Conservation (phyloP, 805 yeast species). For the Millerozyma acaciae region DNA sequence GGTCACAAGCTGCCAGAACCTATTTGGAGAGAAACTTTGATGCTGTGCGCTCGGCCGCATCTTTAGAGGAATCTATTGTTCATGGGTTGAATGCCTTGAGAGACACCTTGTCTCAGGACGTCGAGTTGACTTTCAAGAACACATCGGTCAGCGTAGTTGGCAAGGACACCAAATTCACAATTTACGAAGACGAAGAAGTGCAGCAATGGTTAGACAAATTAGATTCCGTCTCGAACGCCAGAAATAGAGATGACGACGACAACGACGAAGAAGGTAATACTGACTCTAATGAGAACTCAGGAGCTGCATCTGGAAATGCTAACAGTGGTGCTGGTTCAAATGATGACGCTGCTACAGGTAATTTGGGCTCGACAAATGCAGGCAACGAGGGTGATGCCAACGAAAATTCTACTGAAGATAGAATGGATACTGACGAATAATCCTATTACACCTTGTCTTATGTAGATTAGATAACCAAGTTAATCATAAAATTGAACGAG, state of each 20-base stretch:
- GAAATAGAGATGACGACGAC: conserved; percentile 42
- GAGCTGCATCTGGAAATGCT: conserved; percentile 12
- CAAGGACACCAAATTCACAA: conserved; percentile 63
- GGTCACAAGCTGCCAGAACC: conserved; percentile 98
- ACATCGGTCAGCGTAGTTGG: conserved; percentile 95
- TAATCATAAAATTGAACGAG: no score
- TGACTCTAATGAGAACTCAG: conserved; percentile 8
- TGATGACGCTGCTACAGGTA: conserved; percentile 5
- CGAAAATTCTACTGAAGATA: conserved; percentile 19
- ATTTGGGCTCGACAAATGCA: background rate
- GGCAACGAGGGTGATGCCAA: conserved; percentile 2
- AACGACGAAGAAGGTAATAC: conserved; percentile 17
- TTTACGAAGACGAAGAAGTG: conserved; percentile 85
- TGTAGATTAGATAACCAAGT: conserved; percentile 7
- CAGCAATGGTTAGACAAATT: conserved; percentile 76
- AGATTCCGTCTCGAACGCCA: conserved; percentile 59
- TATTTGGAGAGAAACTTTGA: conserved; percentile 85
- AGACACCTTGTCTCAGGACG: conserved; percentile 92
- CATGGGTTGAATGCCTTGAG: conserved; percentile 88
- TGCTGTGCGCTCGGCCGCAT: conserved; percentile 52
- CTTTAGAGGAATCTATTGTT: conserved; percentile 70
- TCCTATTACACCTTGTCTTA: conserved; percentile 2
- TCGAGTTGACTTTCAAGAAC: conserved; percentile 77
- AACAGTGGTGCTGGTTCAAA: conserved; percentile 11
- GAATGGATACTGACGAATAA: conserved; percentile 40